Evolutionary conservation across 768 basidiomycete genomes (phyloP).

Genomic region (Ephemerocybe angulata): DNA sequence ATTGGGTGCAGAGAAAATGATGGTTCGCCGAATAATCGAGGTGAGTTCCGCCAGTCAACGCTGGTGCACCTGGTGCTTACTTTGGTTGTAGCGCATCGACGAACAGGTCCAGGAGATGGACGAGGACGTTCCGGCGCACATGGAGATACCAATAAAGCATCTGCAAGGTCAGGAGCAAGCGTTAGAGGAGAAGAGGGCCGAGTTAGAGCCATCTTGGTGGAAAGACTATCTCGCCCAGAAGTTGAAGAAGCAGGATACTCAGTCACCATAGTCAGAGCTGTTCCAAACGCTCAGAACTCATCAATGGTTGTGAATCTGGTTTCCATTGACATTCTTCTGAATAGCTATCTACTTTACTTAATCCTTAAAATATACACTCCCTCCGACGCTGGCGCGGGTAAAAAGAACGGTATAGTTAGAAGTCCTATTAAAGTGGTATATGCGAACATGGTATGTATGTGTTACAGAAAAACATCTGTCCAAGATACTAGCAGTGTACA

Average conservation of each 20-base stretch:
- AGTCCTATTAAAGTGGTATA: too few species aligned
- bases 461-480: too few species aligned
- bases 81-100: slow-evolving; percentile 4
- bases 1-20: slow-evolving; percentile 27
- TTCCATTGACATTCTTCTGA: too few species aligned
- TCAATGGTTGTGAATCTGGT: too few species aligned
- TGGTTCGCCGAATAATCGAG: slow-evolving; percentile 21
- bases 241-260: neutral
- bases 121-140: slow-evolving; percentile 7
- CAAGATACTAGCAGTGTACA: neutral
- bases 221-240: slow-evolving; percentile 1
- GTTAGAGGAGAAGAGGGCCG: slow-evolving; percentile 12
- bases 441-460: too few species aligned
- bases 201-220: slow-evolving; percentile 12
- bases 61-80: neutral
- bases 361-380: too few species aligned
- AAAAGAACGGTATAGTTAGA: too few species aligned
- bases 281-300: too few species aligned
- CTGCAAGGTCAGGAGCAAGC: slow-evolving; percentile 12
- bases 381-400: too few species aligned
- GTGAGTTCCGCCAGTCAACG: slow-evolving; percentile 11
- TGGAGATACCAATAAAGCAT: slow-evolving; percentile 9
- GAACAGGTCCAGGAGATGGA: slow-evolving; percentile 12
- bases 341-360: too few species aligned
- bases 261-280: too few species aligned